Conservation (phyloP, 1,284 basidiomycete species). For the Ustanciosporium gigantosporum region DNA sequence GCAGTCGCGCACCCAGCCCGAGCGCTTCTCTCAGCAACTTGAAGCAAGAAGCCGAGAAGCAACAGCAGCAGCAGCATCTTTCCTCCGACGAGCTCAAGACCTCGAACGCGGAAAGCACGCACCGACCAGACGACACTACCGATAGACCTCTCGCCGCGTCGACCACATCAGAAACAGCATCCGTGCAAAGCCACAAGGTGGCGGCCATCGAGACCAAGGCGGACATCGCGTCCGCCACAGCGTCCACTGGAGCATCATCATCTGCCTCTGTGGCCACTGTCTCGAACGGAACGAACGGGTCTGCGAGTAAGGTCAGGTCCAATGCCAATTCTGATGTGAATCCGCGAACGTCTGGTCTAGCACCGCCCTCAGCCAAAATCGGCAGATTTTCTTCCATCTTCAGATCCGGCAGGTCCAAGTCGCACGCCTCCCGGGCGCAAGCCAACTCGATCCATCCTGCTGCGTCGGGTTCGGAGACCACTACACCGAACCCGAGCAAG, state of each 20-base stretch:
- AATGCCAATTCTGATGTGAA: no score
- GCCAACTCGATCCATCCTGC: background rate
- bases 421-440: background rate
- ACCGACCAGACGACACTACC: no score
- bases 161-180: no score
- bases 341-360: no score
- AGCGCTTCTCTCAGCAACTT: conserved; percentile 24
- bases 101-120: no score
- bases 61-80: conserved; percentile 1
- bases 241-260: background rate
- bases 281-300: no score
- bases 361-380: background rate
- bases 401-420: conserved; percentile 11
- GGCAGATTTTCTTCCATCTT: conserved; percentile 19
- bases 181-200: background rate
- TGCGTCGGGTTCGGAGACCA: background rate
- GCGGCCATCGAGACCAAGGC: background rate
- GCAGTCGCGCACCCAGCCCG: conserved; percentile 31
- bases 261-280: no score
- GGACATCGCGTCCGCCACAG: background rate
- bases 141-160: no score
- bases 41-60: conserved; percentile 9
- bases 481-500: conserved; percentile 5
- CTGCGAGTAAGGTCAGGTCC: no score
- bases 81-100: background rate